A percentile compares a stretch with the other conserved stretches of the same genome.
Conservation (phyloP, 495 filamentous ascomycete species). For the Penicillium soppii region DNA sequence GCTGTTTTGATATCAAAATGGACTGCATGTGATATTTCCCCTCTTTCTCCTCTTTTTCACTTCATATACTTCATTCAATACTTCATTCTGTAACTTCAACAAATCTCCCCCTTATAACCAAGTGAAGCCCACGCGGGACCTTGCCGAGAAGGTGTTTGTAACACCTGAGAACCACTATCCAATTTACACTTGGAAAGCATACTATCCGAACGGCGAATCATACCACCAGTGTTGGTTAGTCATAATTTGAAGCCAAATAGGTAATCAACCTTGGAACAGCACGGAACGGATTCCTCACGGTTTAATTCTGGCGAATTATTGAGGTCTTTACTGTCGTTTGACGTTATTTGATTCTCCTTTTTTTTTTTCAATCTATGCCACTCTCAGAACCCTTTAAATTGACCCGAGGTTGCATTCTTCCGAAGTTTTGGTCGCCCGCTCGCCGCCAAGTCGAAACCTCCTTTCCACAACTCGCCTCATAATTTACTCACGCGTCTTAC, state of each 20-base stretch:
- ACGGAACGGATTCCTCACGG: slow-evolving; percentile 14
- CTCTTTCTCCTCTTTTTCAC: background rate
- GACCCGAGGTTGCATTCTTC: slow-evolving; percentile 2
- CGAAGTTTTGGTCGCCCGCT: slow-evolving; percentile 5
- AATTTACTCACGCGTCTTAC: too few species aligned
- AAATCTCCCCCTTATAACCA: too few species aligned
- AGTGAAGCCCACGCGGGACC: too few species aligned
- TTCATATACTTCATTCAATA: background rate
- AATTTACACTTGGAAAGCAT: too few species aligned
- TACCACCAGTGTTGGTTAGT: too few species aligned
- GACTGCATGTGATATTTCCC: background rate
- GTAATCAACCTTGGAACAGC: slow-evolving; percentile 6
- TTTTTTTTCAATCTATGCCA: background rate
- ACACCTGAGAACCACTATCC: too few species aligned
- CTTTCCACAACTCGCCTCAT: background rate
- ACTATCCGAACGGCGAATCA: too few species aligned
- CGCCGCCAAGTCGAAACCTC: background rate
- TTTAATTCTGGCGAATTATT: slow-evolving; percentile 6
- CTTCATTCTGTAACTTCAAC: background rate
- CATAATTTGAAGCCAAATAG: background rate
- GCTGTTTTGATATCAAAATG: background rate
- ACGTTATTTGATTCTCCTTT: background rate
- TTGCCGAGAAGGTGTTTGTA: too few species aligned
- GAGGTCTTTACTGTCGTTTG: background rate
- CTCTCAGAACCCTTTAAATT: slow-evolving; percentile 1